Base-by-base conservation (phyloP, 2,329 filamentous ascomycete genomes). In the Trichoderma atroviride region DNA sequence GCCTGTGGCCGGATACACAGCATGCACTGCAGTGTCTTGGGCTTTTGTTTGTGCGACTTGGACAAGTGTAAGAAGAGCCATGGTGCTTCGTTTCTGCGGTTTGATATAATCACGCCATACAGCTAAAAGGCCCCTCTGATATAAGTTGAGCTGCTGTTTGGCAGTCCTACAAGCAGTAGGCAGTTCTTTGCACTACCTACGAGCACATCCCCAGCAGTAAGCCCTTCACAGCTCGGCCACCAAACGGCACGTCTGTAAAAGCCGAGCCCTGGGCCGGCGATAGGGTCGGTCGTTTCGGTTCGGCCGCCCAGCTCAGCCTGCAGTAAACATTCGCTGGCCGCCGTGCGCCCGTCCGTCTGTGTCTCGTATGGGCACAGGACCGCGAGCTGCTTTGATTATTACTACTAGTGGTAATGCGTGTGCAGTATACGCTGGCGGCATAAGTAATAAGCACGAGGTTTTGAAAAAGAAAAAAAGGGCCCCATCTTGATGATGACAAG, bases 251-350 rank as follows among this genome's bases (percentile, higher is more conserved):
- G 29, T 56, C 14, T 22, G 19, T 40, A 47, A 33, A 57, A n/a
- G 37, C 62, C 62, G 62, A 43, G 57, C 19, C 9, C 33, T 53
- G 56, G 35, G 27, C 40, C 62, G 62, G 62, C 52, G 62, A 65
- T 65, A 66, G 63, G 63, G 63, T 58, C 63, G 63, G 63, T 58
- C 47, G n/a, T 56, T 64, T 66, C 27, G 53, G 14, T 57, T 66
- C 63, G 63, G 63, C 63, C 63, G 59, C 47, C 5, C 57, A 59
- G 59, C 59, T 14, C 33, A 43, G 35, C 35, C 16, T 40, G 35
- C 52, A 55, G 24, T 16, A 31, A 19, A 27, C 37, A 50, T 7
- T 58, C n/a, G 37, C 37, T 53, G 47, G n/a, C 52, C 62, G 62
- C 37, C 40, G 31, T 52, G 60, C 60, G 43, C 60, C 60, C 60